These are phyloP conservation scores for Mortierella sp. DNA, from an alignment of 371 early-diverging fungal genomes.

Conservation along the genomic window DNA sequence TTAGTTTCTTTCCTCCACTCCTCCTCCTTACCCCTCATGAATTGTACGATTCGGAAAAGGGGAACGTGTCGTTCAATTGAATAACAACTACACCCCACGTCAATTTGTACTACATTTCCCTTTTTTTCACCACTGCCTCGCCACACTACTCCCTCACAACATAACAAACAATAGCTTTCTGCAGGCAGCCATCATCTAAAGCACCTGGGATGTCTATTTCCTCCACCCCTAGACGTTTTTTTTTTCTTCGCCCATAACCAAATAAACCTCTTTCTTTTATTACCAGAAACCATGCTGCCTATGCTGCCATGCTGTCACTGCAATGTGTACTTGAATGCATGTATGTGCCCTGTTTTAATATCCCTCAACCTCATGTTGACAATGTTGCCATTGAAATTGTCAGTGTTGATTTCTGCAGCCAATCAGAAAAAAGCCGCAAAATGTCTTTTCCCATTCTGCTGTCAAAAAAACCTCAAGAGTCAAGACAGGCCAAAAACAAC, in stretches of 20 bases:
- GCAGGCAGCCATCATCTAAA: neutral
- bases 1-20: neutral
- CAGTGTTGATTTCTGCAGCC: neutral
- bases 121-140: neutral
- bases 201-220: conserved; percentile 4
- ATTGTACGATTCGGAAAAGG: conserved; percentile 6
- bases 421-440: conserved; percentile 10
- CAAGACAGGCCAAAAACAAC: neutral
- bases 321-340: neutral
- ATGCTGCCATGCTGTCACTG: too few relatives aligned
- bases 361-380: neutral
- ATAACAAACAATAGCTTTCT: neutral
- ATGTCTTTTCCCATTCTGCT: neutral
- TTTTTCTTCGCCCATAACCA: neutral
- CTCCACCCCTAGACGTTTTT: conserved; percentile 1
- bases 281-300: neutral
- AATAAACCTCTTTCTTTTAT: conserved; percentile 12
- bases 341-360: neutral
- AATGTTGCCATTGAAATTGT: neutral
- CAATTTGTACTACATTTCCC: neutral
- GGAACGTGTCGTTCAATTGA: neutral
- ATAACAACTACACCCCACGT: neutral
- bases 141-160: neutral
- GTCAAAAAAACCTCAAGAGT: neutral
- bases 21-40: conserved; percentile 10